These are phyloP conservation scores for Ampelomyces quisqualis DNA, from an alignment of 2,329 filamentous ascomycete species.

Conservation along the genomic window DNA sequence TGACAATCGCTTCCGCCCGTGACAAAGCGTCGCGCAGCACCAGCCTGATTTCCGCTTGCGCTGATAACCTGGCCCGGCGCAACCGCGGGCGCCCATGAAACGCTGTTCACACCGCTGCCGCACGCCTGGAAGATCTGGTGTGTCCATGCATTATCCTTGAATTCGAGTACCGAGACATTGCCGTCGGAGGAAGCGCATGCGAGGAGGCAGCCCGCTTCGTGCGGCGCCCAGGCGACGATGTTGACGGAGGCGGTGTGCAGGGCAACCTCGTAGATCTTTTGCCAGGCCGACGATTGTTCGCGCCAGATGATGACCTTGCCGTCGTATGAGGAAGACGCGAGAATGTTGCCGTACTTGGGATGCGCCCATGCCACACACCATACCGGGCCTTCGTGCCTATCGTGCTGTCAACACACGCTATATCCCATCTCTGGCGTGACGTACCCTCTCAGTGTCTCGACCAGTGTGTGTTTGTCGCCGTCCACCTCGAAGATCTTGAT, in stretches of 20 bases:
- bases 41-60: constrained; percentile 57
- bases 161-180: constrained; percentile 90
- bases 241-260: constrained; percentile 96
- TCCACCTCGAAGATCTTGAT: constrained; percentile 99
- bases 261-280: constrained; percentile 88
- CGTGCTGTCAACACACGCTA: constrained; percentile 15
- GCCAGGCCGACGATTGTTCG: constrained; percentile 65
- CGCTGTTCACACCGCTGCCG: constrained; percentile 90
- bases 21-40: constrained; percentile 75
- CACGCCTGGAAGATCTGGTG: constrained; percentile 89
- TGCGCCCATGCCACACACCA: constrained; percentile 97
- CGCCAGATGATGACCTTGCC: constrained; percentile 99
- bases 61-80: constrained; percentile 82
- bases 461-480: constrained; percentile 82
- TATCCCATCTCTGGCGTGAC: constrained; percentile 21
- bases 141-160: constrained; percentile 92
- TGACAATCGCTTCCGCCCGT: constrained; percentile 93
- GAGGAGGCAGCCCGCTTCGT: constrained; percentile 90
- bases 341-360: constrained; percentile 96
- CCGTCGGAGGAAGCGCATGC: constrained; percentile 94
- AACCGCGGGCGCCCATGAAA: constrained; percentile 89
- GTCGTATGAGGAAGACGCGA: constrained; percentile 93
- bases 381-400: constrained; percentile 90
- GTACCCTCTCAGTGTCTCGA: constrained; percentile 93
- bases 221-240: constrained; percentile 95